These are phyloP conservation scores for Podosphaera fusca DNA, from an alignment of 2,329 filamentous ascomycete genomes.

Conservation along the genomic window DNA sequence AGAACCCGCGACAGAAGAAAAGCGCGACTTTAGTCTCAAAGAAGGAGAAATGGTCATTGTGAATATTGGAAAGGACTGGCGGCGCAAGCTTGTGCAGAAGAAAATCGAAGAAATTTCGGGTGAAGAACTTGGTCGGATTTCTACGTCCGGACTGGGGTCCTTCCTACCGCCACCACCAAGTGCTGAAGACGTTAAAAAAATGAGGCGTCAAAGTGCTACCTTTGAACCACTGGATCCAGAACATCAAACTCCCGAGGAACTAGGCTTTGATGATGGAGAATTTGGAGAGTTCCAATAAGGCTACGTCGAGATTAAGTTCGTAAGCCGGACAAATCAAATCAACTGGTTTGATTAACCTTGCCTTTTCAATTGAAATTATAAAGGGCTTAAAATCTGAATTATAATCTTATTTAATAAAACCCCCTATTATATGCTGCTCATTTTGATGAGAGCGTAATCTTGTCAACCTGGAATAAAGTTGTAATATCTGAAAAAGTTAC, in stretches of 20 bases:
- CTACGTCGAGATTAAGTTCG: too few species aligned
- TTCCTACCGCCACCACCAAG: slow-evolving; percentile 45
- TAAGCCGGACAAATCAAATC: too few species aligned
- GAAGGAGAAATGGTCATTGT: slow-evolving; percentile 77
- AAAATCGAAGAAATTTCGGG: slow-evolving; percentile 5
- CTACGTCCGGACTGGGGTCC: slow-evolving; percentile 26
- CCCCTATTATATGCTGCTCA: too few species aligned
- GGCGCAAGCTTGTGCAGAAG: slow-evolving; percentile 8
- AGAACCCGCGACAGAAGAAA: slow-evolving; percentile 23
- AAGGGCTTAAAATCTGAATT: too few species aligned
- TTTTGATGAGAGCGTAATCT: too few species aligned
- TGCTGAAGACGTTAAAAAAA: slow-evolving; percentile 34
- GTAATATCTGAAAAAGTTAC: too few species aligned
- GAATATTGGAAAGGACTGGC: slow-evolving; percentile 30
- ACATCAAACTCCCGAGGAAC: slow-evolving; percentile 23
- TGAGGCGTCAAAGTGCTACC: slow-evolving; percentile 29
- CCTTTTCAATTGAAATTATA: too few species aligned
- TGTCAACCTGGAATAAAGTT: too few species aligned
- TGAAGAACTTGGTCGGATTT: slow-evolving; percentile 43
- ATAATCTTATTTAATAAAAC: too few species aligned
- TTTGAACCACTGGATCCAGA: slow-evolving; percentile 22
- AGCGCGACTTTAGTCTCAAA: slow-evolving; percentile 64
- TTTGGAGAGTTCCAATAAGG: slow-evolving; percentile 51
- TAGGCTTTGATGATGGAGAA: slow-evolving; percentile 72
- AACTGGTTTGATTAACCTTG: too few species aligned